A percentile compares a stretch with the other conserved stretches of the same genome.
Evolutionary conservation across 805 yeast genomes (phyloP).

Genomic region (Kluyveromyces lactis): DNA sequence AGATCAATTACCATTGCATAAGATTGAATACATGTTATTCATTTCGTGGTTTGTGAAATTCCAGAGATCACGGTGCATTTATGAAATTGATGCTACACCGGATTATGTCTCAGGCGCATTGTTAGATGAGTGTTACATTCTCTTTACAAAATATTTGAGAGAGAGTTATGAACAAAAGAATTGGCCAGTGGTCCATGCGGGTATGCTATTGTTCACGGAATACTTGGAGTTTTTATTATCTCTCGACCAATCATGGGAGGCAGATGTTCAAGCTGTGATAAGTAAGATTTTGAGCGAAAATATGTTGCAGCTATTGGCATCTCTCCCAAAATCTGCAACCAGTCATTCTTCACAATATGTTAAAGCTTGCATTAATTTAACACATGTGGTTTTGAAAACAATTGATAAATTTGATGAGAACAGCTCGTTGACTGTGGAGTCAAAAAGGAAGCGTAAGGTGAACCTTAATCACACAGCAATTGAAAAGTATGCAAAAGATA

Average conservation of each 20-base stretch:
- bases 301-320: slow-evolving; percentile 43
- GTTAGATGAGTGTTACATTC: slow-evolving; percentile 50
- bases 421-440: slow-evolving; percentile 38
- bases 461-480: slow-evolving; percentile 22
- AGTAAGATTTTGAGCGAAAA: slow-evolving; percentile 66
- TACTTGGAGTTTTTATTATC: slow-evolving; percentile 39
- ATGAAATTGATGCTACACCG: slow-evolving; percentile 21
- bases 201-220: slow-evolving; percentile 58
- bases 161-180: slow-evolving; percentile 35
- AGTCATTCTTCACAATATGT: slow-evolving; percentile 58
- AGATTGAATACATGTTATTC: slow-evolving; percentile 46
- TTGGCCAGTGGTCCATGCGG: slow-evolving; percentile 60
- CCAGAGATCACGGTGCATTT: slow-evolving; percentile 37
- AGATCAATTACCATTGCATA: slow-evolving; percentile 24
- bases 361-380: slow-evolving; percentile 51
- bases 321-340: slow-evolving; percentile 54
- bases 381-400: slow-evolving; percentile 55
- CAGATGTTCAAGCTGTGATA: slow-evolving; percentile 47
- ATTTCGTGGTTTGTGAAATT: slow-evolving; percentile 71
- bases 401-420: slow-evolving; percentile 58
- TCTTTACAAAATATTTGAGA: slow-evolving; percentile 35
- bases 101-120: slow-evolving; percentile 47
- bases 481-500: slow-evolving; percentile 30
- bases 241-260: slow-evolving; percentile 34
- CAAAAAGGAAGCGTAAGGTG: slow-evolving; percentile 30